Evolutionary conservation across 2,329 filamentous ascomycete genomes (phyloP), one percentile per base, ranked within the genome.

Genomic region (Colletotrichum sp.): DNA sequence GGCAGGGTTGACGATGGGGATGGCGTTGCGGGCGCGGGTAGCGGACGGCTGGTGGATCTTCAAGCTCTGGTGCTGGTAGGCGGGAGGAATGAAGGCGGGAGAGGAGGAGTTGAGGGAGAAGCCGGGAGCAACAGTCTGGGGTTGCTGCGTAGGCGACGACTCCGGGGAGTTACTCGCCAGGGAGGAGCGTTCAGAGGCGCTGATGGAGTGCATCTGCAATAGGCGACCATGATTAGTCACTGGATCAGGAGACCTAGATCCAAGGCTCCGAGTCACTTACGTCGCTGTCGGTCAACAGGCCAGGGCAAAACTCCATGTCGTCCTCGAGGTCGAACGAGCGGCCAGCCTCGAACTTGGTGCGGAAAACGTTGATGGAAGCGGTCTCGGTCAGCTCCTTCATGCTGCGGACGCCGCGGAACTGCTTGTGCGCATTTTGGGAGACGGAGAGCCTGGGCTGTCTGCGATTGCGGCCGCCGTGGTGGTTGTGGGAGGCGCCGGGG

Each of bases 261-360:
- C 64, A 36, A 36, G 74, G 64, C 70, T 76, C 65, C 70, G 32
- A 32, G 52, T 63, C 66, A 91, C 91, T 91, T 93, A 98, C 96
- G 92, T 98, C 96, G 86, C 91, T 96, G 87, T 98, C 96, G 44
- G 96, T 98, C 88, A 98, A 89, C 80, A 98, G 91, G 84, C 94
- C 93, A 78, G 96, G 96, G 87, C 96, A 98, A 86, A 98, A 98
- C 85, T 98, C 94, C 87, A 98, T 91, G 84, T 98, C 96, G 84
- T 98, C 96, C 82, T 98, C 96, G 77, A 98, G 90, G 80, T 98
- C 96, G 82, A 98, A 98, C 12, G 96, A 98, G 75, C 96, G 93
- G 75, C 95, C 95, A 78, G 95, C 94, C 87, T 98, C 96, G 80
- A 98, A 98, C 82, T 96, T 93, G 79, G 92, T 92, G 80, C 96